These are phyloP conservation scores for Elsinoe arachidis DNA, from an alignment of 2,329 filamentous ascomycete genomes.

Conservation along the genomic window DNA sequence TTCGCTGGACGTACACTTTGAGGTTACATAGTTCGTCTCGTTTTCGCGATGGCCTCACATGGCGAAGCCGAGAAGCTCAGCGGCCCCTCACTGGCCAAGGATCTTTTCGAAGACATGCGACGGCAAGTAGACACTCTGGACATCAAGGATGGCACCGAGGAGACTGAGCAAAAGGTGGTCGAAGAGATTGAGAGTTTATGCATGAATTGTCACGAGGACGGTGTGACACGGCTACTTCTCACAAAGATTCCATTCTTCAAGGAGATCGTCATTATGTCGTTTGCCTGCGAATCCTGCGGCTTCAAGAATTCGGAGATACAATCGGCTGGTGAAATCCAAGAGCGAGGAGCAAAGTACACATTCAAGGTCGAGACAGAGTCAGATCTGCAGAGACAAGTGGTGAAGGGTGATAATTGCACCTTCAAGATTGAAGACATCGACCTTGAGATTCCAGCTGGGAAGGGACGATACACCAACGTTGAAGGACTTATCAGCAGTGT, in stretches of 20 bases:
- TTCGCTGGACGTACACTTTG: too few species aligned
- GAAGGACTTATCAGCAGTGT: conserved; percentile 78
- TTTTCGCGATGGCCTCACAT: conserved; percentile 14
- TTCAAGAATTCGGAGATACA: conserved; percentile 92
- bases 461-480: conserved; percentile 86
- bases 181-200: conserved; percentile 47
- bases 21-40: too few species aligned
- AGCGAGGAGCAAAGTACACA: conserved; percentile 75
- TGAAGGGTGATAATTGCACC: conserved; percentile 81
- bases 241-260: conserved; percentile 95
- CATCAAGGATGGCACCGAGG: conserved; percentile 24
- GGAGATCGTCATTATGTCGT: conserved; percentile 96
- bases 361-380: conserved; percentile 62
- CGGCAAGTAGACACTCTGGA: conserved; percentile 37
- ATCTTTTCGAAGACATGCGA: conserved; percentile 46
- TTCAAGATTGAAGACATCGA: conserved; percentile 88
- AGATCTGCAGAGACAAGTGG: conserved; percentile 78
- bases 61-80: conserved; percentile 14
- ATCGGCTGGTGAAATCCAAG: conserved; percentile 83
- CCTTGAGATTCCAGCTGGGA: conserved; percentile 82
- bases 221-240: conserved; percentile 74
- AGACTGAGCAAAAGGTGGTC: conserved; percentile 39
- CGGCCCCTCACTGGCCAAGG: conserved; percentile 30
- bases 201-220: conserved; percentile 51
- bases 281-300: conserved; percentile 80